phyloP scores from a whole-genome alignment of 345 rosid genomes.

The Punica granatum region DNA sequence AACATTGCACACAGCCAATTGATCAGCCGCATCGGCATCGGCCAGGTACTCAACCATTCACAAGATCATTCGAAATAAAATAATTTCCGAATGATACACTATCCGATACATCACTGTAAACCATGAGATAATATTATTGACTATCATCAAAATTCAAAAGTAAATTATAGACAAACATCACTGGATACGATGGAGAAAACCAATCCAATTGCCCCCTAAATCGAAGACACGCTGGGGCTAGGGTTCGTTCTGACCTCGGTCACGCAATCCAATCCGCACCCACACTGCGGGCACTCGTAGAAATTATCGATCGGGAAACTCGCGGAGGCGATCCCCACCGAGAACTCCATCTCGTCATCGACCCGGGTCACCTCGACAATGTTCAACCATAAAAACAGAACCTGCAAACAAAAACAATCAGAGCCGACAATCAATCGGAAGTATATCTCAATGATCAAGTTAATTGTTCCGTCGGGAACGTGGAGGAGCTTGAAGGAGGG shows the following conservation, averaged over 20 bases:
- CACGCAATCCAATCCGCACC: conserved; percentile 84
- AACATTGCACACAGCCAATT: too few species aligned
- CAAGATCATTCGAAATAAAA: too few species aligned
- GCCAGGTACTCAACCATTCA: too few species aligned
- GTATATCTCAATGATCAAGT: background rate
- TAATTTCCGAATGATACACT: too few species aligned
- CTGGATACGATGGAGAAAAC: background rate
- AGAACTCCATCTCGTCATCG: conserved; percentile 57
- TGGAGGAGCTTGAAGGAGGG: background rate
- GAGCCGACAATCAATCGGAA: conserved; percentile 39
- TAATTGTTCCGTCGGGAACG: background rate
- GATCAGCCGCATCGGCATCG: too few species aligned
- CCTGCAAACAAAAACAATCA: too few species aligned
- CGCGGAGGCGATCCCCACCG: conserved; percentile 94
- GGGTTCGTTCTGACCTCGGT: conserved; percentile 22
- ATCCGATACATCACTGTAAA: background rate
- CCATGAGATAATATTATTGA: background rate
- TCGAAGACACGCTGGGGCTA: conserved; percentile 46
- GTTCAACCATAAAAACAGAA: conserved; percentile 77
- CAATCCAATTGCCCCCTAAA: conserved; percentile 19
- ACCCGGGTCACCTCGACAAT: conserved; percentile 72
- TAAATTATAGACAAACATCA: background rate
- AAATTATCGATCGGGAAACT: conserved; percentile 64
- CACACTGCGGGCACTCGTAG: conserved; percentile 83
- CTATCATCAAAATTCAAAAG: background rate